Percentiles rank a stretch among this genome's conserved stretches.
phyloP scores from a whole-genome alignment of 768 basidiomycete species.

The Clitopilus hobsonii region DNA sequence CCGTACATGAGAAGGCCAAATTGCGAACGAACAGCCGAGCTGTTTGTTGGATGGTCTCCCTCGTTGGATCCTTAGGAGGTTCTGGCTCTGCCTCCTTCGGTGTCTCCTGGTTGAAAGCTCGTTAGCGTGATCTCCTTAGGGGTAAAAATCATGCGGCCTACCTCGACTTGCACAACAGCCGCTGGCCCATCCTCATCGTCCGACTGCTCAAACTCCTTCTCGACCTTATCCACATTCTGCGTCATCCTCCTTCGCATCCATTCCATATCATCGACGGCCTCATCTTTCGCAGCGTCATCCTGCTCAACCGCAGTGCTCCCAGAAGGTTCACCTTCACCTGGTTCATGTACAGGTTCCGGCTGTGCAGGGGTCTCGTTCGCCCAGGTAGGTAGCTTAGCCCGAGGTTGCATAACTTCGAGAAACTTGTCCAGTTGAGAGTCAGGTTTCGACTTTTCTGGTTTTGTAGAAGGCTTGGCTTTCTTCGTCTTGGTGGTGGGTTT shows the following conservation, averaged over 20 bases:
- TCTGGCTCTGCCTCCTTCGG: conserved; percentile 9
- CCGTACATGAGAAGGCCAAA: conserved; percentile 80
- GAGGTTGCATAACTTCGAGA: conserved; percentile 70
- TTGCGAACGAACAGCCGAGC: conserved; percentile 91
- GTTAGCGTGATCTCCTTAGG: too few species aligned
- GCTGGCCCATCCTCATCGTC: conserved; percentile 30
- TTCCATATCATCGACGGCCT: conserved; percentile 59
- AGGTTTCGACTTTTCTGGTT: conserved; percentile 18
- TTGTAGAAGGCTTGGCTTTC: conserved; percentile 6
- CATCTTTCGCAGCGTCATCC: conserved; percentile 20
- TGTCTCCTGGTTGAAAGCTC: not conserved
- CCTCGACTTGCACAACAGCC: not conserved
- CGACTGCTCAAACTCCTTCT: conserved; percentile 59
- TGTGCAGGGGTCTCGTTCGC: conserved; percentile 40
- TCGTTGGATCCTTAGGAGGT: conserved; percentile 30
- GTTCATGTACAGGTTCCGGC: conserved; percentile 4
- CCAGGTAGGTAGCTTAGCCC: conserved; percentile 56
- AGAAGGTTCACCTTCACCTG: conserved; percentile 11
- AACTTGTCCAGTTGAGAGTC: conserved; percentile 58
- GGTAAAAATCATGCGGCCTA: not conserved
- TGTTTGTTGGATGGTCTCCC: conserved; percentile 63
- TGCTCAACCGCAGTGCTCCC: conserved; percentile 12
- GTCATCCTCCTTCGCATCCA: conserved; percentile 71
- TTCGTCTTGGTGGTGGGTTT: conserved; percentile 6
- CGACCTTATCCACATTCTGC: conserved; percentile 32